These are phyloP conservation scores for Trichoderma cornu-damae DNA, from an alignment of 2,329 filamentous ascomycete genomes.

Conservation along the genomic window DNA sequence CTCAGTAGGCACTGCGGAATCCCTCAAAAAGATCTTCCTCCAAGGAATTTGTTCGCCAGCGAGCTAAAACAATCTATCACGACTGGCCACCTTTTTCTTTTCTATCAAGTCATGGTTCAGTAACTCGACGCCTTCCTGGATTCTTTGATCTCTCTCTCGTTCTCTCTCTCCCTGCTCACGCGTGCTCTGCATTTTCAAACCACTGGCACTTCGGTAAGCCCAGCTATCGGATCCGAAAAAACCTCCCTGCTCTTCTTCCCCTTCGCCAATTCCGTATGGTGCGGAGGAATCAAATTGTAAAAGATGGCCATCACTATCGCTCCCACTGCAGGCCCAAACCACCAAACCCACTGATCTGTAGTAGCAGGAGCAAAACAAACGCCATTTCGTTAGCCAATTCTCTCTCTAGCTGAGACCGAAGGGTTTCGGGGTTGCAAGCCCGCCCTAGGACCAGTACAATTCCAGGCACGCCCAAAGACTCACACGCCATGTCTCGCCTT, in stretches of 20 bases:
- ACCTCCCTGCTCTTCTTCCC: background rate
- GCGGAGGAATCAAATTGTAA: slow-evolving; percentile 32
- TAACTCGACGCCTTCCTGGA: background rate
- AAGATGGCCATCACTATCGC: slow-evolving; percentile 26
- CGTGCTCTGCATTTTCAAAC: background rate
- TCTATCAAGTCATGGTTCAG: background rate
- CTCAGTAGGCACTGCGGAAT: background rate
- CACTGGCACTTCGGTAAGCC: background rate
- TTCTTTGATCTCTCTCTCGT: background rate
- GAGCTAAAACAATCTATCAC: background rate
- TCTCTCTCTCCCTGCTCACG: background rate
- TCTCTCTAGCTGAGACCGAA: too few species aligned
- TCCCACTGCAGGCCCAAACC: slow-evolving; percentile 32
- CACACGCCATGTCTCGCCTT: slow-evolving; percentile 25
- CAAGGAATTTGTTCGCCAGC: background rate
- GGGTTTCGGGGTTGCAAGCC: too few species aligned
- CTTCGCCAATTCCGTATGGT: slow-evolving; percentile 20
- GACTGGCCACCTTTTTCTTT: background rate
- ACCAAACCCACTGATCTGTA: slow-evolving; percentile 36
- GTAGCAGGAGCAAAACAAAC: background rate
- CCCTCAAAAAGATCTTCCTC: background rate
- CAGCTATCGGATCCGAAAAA: background rate
- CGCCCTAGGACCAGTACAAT: background rate
- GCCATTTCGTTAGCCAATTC: background rate
- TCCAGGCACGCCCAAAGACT: slow-evolving; percentile 18